phyloP scores from a whole-genome alignment of 2,329 filamentous ascomycete genomes.

The Fusarium sp. region DNA sequence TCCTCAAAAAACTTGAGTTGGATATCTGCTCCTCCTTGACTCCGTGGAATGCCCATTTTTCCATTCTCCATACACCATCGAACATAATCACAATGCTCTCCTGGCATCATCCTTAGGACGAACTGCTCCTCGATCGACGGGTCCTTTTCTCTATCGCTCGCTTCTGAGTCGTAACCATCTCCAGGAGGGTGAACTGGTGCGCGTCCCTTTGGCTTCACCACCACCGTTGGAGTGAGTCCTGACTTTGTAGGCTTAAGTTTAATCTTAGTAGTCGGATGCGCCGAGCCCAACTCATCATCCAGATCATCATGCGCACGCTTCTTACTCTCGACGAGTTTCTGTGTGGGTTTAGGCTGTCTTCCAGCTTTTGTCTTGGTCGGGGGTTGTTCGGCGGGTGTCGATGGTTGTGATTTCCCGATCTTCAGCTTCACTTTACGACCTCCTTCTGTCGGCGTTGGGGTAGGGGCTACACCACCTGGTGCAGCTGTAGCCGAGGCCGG shows the following conservation, averaged over 20 bases:
- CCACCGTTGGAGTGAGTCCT: slow-evolving; percentile 52
- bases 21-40: slow-evolving; percentile 79
- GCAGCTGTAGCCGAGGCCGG: slow-evolving; percentile 17
- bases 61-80: slow-evolving; percentile 79
- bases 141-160: slow-evolving; percentile 87
- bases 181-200: slow-evolving; percentile 77
- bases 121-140: slow-evolving; percentile 92
- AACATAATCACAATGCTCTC: slow-evolving; percentile 86
- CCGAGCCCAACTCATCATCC: slow-evolving; percentile 55
- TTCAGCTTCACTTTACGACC: slow-evolving; percentile 57
- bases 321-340: slow-evolving; percentile 67
- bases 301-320: slow-evolving; percentile 70
- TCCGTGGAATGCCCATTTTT: slow-evolving; percentile 74
- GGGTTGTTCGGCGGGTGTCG: slow-evolving; percentile 51
- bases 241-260: slow-evolving; percentile 60
- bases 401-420: slow-evolving; percentile 53
- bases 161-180: slow-evolving; percentile 96
- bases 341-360: slow-evolving; percentile 67
- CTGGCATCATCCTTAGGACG: slow-evolving; percentile 87
- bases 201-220: slow-evolving; percentile 73
- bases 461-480: slow-evolving; percentile 1
- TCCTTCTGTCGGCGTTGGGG: slow-evolving; percentile 47
- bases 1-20: slow-evolving; percentile 81
- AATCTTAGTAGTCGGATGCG: slow-evolving; percentile 61
- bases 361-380: slow-evolving; percentile 68